Percentiles rank a stretch among this genome's conserved stretches.
Evolutionary conservation across 805 yeast species (phyloP).

Genomic region (Pichia gijzeniarum): DNA sequence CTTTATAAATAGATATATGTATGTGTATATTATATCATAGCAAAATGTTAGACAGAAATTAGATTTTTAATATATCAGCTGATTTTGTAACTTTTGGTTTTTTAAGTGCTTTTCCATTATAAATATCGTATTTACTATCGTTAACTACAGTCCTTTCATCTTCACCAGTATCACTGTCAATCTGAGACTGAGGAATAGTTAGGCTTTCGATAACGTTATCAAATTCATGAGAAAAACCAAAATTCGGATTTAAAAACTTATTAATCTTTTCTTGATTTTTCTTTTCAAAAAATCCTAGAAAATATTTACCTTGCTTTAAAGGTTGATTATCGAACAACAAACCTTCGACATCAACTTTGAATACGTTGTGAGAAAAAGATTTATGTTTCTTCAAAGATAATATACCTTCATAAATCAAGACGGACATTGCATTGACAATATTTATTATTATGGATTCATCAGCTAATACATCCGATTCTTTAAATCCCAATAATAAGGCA

Average conservation of each 20-base stretch:
- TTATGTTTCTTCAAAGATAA: slow-evolving; percentile 13
- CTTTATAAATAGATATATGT: too few relatives aligned
- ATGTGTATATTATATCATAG: not conserved
- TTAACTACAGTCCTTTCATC: slow-evolving; percentile 7
- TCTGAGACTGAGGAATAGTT: too few relatives aligned
- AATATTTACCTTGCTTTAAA: slow-evolving; percentile 15
- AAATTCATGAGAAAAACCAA: slow-evolving; percentile 2
- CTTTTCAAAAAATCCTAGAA: slow-evolving; percentile 8
- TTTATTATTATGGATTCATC: slow-evolving; percentile 7
- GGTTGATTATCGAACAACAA: slow-evolving; percentile 13
- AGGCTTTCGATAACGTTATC: not conserved
- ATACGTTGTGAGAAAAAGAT: slow-evolving; percentile 9
- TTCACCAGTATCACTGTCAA: not conserved
- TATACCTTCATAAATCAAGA: slow-evolving; percentile 17
- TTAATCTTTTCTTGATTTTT: slow-evolving; percentile 1
- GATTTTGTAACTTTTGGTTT: slow-evolving; percentile 19
- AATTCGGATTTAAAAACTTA: slow-evolving; percentile 10
- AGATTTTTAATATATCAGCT: slow-evolving; percentile 16
- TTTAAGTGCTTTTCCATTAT: not conserved
- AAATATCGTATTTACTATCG: slow-evolving; percentile 2
- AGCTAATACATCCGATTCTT: not conserved
- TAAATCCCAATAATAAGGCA: slow-evolving; percentile 6
- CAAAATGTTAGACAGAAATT: not conserved
- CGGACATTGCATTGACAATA: slow-evolving; percentile 17
- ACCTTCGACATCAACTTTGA: slow-evolving; percentile 15